A percentile compares a stretch with the other conserved stretches of the same genome.
phyloP scores from a whole-genome alignment of 805 yeast genomes.

The Ogataea ganodermae region DNA sequence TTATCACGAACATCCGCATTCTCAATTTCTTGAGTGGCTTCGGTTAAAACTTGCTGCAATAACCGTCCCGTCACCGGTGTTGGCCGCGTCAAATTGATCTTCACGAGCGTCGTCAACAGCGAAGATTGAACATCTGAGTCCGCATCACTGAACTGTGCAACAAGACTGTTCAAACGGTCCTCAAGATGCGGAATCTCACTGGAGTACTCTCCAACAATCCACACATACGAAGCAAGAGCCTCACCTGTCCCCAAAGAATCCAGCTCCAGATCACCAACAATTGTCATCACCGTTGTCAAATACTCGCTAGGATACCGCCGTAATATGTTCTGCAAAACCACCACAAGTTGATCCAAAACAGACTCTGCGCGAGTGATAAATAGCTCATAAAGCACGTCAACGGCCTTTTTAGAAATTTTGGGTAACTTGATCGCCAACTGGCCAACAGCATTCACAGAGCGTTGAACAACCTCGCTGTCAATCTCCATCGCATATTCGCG shows the following conservation, averaged over 20 bases:
- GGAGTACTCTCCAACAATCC: constrained; percentile 75
- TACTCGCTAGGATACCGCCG: constrained; percentile 63
- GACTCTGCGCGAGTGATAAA: constrained; percentile 65
- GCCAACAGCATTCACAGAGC: constrained; percentile 67
- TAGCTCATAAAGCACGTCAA: constrained; percentile 60
- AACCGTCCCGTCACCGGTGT: constrained; percentile 38
- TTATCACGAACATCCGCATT: constrained; percentile 80
- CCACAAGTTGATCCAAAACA: constrained; percentile 58
- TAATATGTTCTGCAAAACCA: constrained; percentile 63
- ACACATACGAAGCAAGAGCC: constrained; percentile 60
- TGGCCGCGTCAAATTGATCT: constrained; percentile 43
- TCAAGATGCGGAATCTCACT: constrained; percentile 56
- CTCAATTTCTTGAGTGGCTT: constrained; percentile 64
- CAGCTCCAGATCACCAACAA: constrained; percentile 46
- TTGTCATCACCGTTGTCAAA: constrained; percentile 54
- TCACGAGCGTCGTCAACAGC: constrained; percentile 62
- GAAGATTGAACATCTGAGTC: constrained; percentile 63
- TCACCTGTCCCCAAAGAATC: constrained; percentile 51
- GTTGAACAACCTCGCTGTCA: constrained; percentile 73
- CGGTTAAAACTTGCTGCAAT: constrained; percentile 60
- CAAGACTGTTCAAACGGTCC: constrained; percentile 45
- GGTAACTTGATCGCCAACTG: constrained; percentile 69
- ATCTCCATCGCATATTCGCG: constrained; percentile 84
- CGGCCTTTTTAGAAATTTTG: constrained; percentile 53
- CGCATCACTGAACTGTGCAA: constrained; percentile 56